A percentile compares a stretch with the other conserved stretches of the same genome.
phyloP scores from a whole-genome alignment of 805 yeast species.

The Ogataea nitratoaversa region DNA sequence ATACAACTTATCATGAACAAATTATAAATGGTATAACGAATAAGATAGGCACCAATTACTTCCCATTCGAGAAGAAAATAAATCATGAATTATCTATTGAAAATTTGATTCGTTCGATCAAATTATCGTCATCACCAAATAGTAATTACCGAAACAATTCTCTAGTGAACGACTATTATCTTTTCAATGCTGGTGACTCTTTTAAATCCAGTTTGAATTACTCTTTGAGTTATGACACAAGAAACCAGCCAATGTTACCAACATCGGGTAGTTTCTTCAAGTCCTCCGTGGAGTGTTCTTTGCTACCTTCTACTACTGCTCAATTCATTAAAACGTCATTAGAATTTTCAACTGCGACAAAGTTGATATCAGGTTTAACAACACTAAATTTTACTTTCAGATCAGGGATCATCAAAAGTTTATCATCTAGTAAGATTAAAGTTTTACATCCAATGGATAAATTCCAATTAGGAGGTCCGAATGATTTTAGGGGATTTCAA shows the following conservation, averaged over 20 bases:
- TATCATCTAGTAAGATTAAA: constrained; percentile 7
- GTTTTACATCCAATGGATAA: constrained; percentile 43
- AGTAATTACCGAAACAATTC: constrained; percentile 26
- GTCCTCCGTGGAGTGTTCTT: constrained; percentile 22
- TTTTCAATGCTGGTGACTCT: constrained; percentile 41
- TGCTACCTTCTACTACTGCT: constrained; percentile 19
- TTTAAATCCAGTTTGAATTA: constrained; percentile 42
- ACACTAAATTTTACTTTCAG: constrained; percentile 22
- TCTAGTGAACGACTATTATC: constrained; percentile 28
- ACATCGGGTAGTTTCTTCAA: constrained; percentile 36
- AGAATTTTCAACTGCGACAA: constrained; percentile 36
- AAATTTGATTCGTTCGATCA: constrained; percentile 39
- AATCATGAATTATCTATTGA: constrained; percentile 49
- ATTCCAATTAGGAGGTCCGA: constrained; percentile 56
- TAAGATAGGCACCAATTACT: constrained; percentile 35
- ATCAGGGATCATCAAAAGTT: constrained; percentile 24
- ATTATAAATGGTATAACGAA: constrained; percentile 39
- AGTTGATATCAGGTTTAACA: constrained; percentile 15
- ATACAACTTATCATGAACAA: constrained; percentile 42
- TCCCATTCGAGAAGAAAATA: constrained; percentile 24
- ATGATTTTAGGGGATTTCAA: constrained; percentile 50
- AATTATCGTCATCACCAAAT: constrained; percentile 17
- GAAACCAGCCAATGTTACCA: constrained; percentile 42
- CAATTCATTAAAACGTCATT: constrained; percentile 39
- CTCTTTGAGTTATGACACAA: constrained; percentile 38